Percentiles rank a stretch among this genome's conserved stretches.
Conservation (phyloP, 2,329 filamentous ascomycete genomes). For the Dothidotthia symphoricarpi region DNA sequence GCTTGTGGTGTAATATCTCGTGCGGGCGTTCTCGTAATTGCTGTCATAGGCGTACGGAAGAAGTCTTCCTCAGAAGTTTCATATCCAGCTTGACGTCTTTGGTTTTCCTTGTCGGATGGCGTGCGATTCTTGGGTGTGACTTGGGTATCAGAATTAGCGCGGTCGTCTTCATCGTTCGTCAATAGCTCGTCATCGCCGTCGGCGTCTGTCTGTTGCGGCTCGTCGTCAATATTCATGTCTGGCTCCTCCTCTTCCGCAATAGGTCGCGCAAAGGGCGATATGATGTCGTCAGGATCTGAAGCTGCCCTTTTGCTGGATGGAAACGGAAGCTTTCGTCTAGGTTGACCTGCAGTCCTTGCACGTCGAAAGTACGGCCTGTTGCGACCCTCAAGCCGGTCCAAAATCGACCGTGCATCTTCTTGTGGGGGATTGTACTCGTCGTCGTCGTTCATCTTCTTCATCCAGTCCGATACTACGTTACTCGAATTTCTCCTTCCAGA, state of each 20-base stretch:
- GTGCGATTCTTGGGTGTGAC: conserved; percentile 18
- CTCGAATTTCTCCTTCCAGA: conserved; percentile 68
- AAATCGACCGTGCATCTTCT: conserved; percentile 59
- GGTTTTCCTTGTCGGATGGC: conserved; percentile 28
- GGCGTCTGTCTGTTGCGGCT: conserved; percentile 68
- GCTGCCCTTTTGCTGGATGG: conserved; percentile 53
- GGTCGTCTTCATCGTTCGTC: conserved; percentile 64
- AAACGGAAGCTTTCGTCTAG: conserved; percentile 49
- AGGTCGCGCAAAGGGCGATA: conserved; percentile 32
- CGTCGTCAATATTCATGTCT: conserved; percentile 42
- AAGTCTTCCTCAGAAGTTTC: conserved; percentile 44
- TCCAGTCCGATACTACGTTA: conserved; percentile 85
- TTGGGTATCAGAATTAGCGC: conserved; percentile 29
- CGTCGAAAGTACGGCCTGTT: conserved; percentile 54
- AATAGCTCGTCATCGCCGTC: conserved; percentile 90
- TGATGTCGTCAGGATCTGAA: conserved; percentile 55
- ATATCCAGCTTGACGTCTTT: conserved; percentile 22
- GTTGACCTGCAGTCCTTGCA: conserved; percentile 44
- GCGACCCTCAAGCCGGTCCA: conserved; percentile 58
- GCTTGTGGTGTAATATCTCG: conserved; percentile 33
- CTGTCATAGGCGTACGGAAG: conserved; percentile 46
- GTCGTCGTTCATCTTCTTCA: conserved; percentile 65
- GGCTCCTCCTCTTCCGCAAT: conserved; percentile 50
- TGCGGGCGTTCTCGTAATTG: conserved; percentile 28
- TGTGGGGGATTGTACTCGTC: conserved; percentile 62